Base-by-base conservation (phyloP, 2,329 filamentous ascomycete genomes). In the Neoarthrinium moseri region DNA sequence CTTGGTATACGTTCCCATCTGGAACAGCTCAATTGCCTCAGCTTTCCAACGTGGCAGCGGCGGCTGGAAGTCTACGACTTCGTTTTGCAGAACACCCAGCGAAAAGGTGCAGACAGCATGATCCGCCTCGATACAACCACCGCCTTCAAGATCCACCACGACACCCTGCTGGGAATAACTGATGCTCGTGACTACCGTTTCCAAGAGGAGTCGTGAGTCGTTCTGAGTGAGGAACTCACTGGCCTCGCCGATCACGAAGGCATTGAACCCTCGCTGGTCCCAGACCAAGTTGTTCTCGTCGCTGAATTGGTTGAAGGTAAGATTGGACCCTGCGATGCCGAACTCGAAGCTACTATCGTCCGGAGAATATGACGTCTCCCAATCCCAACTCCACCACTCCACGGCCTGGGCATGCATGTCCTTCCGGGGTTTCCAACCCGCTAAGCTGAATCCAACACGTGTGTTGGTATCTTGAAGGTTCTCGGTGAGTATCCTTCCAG, bases 1-100 rank as follows among this genome's bases (percentile, higher is more conserved):
- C 59, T 89, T 89, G 43, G 83, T 88, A 65, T 87, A 89, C 0
- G 83, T 87, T 6, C 80, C 84, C 78, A 88, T 86, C 50, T 73
- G 70, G 60, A 87, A 86, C 26, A 75, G 80, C 5, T 78, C 73
- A 42, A 88, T 84, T 0, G 81, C 78, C 3, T 73, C 73, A 12
- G 74, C 68, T 63, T 89, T 89, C 84, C 84, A 88, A 3, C 63
- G 62, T 0, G 85, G 85, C 0, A 88, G 68, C 5, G 66, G 53
- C 0, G 85, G 84, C 10, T 69, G 57, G 57, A 87, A 89, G 0
- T 63, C 60, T 1, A 87, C 74, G 1, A 69, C 73, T 3, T 81
- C 71, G 50, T 81, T 78, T 56, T 88, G 84, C 1, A 88, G 67
- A 0, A 88, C 84, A 1, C 85, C 85, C 0, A 88, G 64, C 0